A percentile compares a stretch with the other conserved stretches of the same genome.
These are phyloP conservation scores for Theileria sp. DNA, from an alignment of 169 alveolate genomes.

Conservation along the genomic window DNA sequence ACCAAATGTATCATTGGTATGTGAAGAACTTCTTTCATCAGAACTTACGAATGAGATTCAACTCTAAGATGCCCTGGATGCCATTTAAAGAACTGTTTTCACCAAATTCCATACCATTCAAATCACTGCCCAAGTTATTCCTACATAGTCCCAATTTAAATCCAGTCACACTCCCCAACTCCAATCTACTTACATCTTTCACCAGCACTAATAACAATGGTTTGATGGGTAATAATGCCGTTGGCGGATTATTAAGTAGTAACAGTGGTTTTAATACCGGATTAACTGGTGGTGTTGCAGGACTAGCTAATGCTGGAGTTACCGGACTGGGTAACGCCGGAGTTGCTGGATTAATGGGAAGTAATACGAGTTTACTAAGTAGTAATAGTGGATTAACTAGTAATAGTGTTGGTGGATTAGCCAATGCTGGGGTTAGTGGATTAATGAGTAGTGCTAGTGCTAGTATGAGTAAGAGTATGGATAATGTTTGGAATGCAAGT, in stretches of 20 bases:
- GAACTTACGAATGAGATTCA: constrained; percentile 70
- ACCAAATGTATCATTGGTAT: constrained; percentile 78
- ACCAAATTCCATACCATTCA: constrained; percentile 60
- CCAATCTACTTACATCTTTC: neutral
- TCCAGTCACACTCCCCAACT: neutral
- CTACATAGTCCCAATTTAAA: neutral
- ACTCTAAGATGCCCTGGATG: constrained; percentile 73
- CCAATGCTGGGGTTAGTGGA: neutral
- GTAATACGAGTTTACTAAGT: constrained; percentile 5
- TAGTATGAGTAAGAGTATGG: constrained; percentile 1
- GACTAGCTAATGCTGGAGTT: too few species aligned
- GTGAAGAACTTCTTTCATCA: constrained; percentile 70
- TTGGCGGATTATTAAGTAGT: neutral
- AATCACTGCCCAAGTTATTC: constrained; percentile 43
- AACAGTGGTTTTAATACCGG: neutral
- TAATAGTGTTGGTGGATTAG: neutral
- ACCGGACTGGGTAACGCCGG: neutral
- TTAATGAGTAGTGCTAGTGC: neutral
- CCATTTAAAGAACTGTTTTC: constrained; percentile 74
- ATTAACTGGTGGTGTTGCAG: too few species aligned
- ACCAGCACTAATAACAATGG: neutral
- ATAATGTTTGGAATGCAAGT: neutral
- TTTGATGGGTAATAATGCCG: neutral
- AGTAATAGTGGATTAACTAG: constrained; percentile 5
- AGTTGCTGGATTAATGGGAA: neutral